phyloP scores from a whole-genome alignment of 2,329 filamentous ascomycete species.

The Colletotrichum chrysophilum region DNA sequence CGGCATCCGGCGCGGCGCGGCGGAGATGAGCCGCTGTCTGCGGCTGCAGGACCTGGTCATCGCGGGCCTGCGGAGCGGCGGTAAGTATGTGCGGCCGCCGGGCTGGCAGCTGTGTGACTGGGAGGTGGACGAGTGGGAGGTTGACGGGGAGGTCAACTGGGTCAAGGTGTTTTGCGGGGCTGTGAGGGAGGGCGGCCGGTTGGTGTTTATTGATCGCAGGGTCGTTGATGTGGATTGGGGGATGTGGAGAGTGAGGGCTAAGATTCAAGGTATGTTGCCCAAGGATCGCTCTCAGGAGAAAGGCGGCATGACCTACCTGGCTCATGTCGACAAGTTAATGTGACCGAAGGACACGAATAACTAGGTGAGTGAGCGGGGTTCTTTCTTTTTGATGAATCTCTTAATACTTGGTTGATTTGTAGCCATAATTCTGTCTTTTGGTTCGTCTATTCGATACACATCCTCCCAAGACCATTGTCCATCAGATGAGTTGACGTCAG shows the following conservation, averaged over 20 bases:
- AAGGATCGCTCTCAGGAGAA: neutral
- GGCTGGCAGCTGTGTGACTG: neutral
- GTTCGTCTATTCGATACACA: neutral
- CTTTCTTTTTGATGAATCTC: neutral
- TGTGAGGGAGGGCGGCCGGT: neutral
- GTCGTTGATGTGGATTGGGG: slow-evolving; percentile 1
- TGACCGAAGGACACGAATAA: neutral
- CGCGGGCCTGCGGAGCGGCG: neutral
- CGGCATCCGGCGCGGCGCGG: neutral
- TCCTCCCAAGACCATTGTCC: neutral
- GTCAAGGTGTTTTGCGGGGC: slow-evolving; percentile 15
- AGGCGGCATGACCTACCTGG: neutral
- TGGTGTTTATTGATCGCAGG: slow-evolving; percentile 14
- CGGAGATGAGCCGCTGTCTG: slow-evolving; percentile 6
- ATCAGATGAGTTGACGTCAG: neutral
- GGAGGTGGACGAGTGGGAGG: neutral
- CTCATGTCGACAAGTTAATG: neutral
- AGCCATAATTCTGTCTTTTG: neutral
- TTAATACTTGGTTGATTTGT: neutral
- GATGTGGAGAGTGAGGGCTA: neutral
- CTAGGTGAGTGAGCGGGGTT: neutral
- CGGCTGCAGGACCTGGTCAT: neutral
- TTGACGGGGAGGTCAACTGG: slow-evolving; percentile 10
- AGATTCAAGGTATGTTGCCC: neutral
- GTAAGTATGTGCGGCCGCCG: neutral